Evolutionary conservation across 768 basidiomycete species (phyloP).

Genomic region (Pleurotus cornucopiae): DNA sequence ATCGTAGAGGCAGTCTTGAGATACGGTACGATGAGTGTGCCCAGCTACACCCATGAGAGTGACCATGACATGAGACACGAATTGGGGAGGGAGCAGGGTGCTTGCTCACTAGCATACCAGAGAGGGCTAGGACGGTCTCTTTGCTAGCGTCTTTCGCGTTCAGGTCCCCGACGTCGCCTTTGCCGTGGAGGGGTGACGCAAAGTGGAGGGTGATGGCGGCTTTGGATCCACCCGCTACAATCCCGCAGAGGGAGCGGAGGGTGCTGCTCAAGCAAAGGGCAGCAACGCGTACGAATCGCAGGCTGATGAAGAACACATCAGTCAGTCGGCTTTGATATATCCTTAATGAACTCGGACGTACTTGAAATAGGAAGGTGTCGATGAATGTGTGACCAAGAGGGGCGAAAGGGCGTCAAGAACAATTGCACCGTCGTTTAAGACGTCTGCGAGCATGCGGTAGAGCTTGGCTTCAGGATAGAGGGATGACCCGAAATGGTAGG

Average conservation of each 20-base stretch:
- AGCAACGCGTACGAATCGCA: constrained; percentile 37
- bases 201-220: constrained; percentile 67
- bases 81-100: no score
- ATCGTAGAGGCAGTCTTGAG: constrained; percentile 44
- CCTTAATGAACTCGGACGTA: not conserved
- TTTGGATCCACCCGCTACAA: constrained; percentile 69
- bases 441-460: constrained; percentile 63
- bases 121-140: constrained; percentile 63
- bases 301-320: constrained; percentile 9
- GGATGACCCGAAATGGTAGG: constrained; percentile 58
- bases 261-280: constrained; percentile 57
- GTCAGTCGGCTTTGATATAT: no score
- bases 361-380: constrained; percentile 1
- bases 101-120: constrained; percentile 59
- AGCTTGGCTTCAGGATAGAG: constrained; percentile 69
- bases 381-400: constrained; percentile 35
- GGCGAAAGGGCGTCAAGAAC: constrained; percentile 61
- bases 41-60: constrained; percentile 37
- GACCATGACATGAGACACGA: no score
- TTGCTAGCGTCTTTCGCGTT: constrained; percentile 72
- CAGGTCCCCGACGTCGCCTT: constrained; percentile 65
- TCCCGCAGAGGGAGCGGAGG: constrained; percentile 53
- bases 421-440: constrained; percentile 59
- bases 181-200: constrained; percentile 42
- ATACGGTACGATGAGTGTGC: constrained; percentile 54